Conservation (phyloP, 805 yeast genomes). For the Grigorovia yakushimaensis region DNA sequence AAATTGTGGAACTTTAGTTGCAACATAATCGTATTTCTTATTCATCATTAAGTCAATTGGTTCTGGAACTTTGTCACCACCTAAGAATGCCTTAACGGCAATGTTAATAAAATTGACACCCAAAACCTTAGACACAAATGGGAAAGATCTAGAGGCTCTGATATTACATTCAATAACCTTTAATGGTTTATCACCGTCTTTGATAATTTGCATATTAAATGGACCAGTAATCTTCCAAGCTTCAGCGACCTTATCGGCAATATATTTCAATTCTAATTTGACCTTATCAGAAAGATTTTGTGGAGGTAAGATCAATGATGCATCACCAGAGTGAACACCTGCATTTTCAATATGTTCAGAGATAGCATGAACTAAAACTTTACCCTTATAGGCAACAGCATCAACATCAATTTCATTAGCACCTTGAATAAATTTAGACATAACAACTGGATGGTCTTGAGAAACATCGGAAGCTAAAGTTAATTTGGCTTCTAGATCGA, state of each 20-base stretch:
- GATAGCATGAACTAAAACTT: constrained; percentile 85
- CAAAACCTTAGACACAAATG: constrained; percentile 93
- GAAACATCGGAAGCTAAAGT: constrained; percentile 86
- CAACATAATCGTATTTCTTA: constrained; percentile 68
- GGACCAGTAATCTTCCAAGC: constrained; percentile 98
- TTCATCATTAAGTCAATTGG: constrained; percentile 75
- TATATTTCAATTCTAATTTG: constrained; percentile 67
- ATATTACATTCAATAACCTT: constrained; percentile 98
- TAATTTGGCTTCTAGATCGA: constrained; percentile 73
- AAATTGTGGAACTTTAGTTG: constrained; percentile 96
- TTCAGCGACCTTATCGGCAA: constrained; percentile 84
- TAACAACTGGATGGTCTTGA: constrained; percentile 94
- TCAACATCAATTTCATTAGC: constrained; percentile 97
- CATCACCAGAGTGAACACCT: constrained; percentile 98
- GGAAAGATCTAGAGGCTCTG: constrained; percentile 98
- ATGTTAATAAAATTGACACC: constrained; percentile 92
- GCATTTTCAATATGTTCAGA: constrained; percentile 98
- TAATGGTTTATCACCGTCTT: constrained; percentile 56
- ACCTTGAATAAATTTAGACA: constrained; percentile 89
- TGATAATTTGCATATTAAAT: constrained; percentile 94
- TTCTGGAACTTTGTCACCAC: constrained; percentile 55
- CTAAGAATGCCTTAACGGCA: constrained; percentile 80
- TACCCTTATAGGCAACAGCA: constrained; percentile 87
- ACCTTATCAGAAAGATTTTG: constrained; percentile 58
- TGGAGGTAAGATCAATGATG: constrained; percentile 91